These are phyloP conservation scores for Huntiella abstrusa DNA, from an alignment of 2,329 filamentous ascomycete species.

Conservation along the genomic window DNA sequence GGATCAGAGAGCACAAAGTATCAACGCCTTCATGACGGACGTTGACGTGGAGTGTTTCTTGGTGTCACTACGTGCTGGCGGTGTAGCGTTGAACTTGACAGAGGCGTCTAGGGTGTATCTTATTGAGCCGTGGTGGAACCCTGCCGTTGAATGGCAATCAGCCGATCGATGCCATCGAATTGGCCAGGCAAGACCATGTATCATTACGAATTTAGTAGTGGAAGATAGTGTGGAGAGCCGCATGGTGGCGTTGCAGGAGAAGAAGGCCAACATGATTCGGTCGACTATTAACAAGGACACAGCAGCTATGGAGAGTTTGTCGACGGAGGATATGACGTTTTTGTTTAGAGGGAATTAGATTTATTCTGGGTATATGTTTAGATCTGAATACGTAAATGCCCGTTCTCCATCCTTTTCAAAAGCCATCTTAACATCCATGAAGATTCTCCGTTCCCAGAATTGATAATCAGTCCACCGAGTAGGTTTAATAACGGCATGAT, in stretches of 20 bases:
- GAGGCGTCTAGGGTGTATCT: slow-evolving; percentile 93
- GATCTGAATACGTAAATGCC: slow-evolving; percentile 28
- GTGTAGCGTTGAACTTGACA: slow-evolving; percentile 85
- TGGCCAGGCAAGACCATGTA: slow-evolving; percentile 81
- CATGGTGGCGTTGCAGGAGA: slow-evolving; percentile 91
- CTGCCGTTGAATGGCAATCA: slow-evolving; percentile 98
- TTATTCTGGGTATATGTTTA: background rate
- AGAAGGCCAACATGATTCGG: slow-evolving; percentile 96
- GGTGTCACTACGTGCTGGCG: slow-evolving; percentile 87
- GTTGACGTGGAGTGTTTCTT: slow-evolving; percentile 88
- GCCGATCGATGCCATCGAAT: slow-evolving; percentile 90
- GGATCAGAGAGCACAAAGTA: slow-evolving; percentile 77
- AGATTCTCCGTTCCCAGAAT: slow-evolving; percentile 52
- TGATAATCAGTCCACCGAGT: slow-evolving; percentile 52
- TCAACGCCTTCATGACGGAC: slow-evolving; percentile 93
- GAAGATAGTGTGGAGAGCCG: slow-evolving; percentile 93
- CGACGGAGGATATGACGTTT: slow-evolving; percentile 85
- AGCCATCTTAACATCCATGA: slow-evolving; percentile 48
- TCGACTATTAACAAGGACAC: slow-evolving; percentile 92
- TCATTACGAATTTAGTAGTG: slow-evolving; percentile 85
- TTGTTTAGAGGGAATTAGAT: slow-evolving; percentile 35
- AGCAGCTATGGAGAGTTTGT: slow-evolving; percentile 77
- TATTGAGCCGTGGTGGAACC: slow-evolving; percentile 98
- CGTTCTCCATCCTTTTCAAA: slow-evolving; percentile 48
- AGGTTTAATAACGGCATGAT: slow-evolving; percentile 35